A percentile compares a stretch with the other conserved stretches of the same genome.
Evolutionary conservation across 257 asterid genomes (phyloP).

Genomic region (Capsicum pubescens): DNA sequence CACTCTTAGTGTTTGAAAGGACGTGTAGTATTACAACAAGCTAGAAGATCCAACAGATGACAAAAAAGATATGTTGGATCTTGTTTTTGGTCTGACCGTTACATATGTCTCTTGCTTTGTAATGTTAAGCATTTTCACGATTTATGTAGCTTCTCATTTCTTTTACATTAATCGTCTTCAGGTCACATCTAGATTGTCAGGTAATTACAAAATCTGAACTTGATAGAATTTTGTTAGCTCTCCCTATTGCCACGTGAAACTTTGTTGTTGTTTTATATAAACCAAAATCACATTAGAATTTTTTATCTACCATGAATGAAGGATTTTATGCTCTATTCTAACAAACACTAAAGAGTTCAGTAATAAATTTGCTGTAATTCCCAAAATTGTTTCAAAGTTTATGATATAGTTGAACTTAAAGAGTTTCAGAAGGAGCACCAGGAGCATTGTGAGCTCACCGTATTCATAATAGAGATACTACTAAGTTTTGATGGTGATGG

Average conservation of each 20-base stretch:
- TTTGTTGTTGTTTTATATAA: conserved; percentile 91
- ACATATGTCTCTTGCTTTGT: conserved; percentile 53
- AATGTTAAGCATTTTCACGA: not conserved
- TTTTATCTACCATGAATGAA: conserved; percentile 17
- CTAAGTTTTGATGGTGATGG: too few relatives aligned
- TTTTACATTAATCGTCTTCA: conserved; percentile 38
- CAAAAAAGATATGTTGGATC: conserved; percentile 97
- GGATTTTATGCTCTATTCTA: not conserved
- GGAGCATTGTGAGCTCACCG: too few relatives aligned
- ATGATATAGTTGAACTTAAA: too few relatives aligned
- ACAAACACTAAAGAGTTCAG: not conserved
- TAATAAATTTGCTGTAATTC: too few relatives aligned
- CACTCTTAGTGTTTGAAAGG: conserved; percentile 52
- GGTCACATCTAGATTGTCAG: conserved; percentile 96
- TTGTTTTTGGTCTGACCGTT: conserved; percentile 91
- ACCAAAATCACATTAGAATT: conserved; percentile 78
- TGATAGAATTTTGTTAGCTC: conserved; percentile 85
- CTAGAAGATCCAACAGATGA: conserved; percentile 87
- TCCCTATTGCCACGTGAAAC: conserved; percentile 85
- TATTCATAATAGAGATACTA: too few relatives aligned
- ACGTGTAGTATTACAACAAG: conserved; percentile 74
- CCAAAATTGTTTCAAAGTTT: too few relatives aligned
- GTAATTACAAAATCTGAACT: conserved; percentile 80
- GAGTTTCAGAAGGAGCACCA: too few relatives aligned
- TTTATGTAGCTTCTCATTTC: not conserved